Percentiles rank a stretch among this genome's conserved stretches.
phyloP scores from a whole-genome alignment of 768 basidiomycete genomes.

The Symmetrospora coprosmae region DNA sequence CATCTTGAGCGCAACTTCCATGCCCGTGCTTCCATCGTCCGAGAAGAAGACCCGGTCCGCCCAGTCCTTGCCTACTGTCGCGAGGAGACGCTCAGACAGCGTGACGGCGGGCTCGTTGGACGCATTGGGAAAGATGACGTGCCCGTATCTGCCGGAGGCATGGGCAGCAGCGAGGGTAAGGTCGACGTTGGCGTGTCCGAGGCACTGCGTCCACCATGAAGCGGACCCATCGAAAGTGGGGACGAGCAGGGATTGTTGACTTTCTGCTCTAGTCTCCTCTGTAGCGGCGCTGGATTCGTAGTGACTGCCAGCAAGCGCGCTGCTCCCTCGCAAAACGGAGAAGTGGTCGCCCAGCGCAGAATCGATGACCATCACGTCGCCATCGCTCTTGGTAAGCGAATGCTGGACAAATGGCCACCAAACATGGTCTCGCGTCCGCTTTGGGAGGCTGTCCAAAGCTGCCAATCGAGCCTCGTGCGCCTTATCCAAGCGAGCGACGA shows the following conservation, averaged over 20 bases:
- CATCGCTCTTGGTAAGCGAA: constrained; percentile 49
- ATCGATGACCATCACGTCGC: constrained; percentile 78
- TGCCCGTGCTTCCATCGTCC: constrained; percentile 88
- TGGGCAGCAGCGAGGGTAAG: constrained; percentile 73
- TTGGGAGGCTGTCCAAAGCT: constrained; percentile 65
- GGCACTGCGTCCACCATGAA: constrained; percentile 93
- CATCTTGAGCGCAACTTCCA: constrained; percentile 98
- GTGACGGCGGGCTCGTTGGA: constrained; percentile 70
- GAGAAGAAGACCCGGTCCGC: constrained; percentile 81
- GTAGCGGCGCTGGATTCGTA: no score
- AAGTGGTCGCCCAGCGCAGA: constrained; percentile 80
- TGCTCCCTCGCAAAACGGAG: constrained; percentile 45
- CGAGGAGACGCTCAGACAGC: constrained; percentile 64
- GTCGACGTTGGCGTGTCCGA: constrained; percentile 65
- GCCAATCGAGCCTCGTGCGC: constrained; percentile 55
- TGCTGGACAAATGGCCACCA: constrained; percentile 99
- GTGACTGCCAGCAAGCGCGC: no score
- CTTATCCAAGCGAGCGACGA: constrained; percentile 50
- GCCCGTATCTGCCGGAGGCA: constrained; percentile 85
- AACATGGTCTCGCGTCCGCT: constrained; percentile 57
- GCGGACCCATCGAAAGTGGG: constrained; percentile 72
- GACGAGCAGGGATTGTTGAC: background rate
- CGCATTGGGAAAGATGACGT: constrained; percentile 88
- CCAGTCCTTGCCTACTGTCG: constrained; percentile 69
- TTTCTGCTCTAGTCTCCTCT: no score